Evolutionary conservation across 2,329 filamentous ascomycete species (phyloP).

Genomic region (Fusarium sp.): DNA sequence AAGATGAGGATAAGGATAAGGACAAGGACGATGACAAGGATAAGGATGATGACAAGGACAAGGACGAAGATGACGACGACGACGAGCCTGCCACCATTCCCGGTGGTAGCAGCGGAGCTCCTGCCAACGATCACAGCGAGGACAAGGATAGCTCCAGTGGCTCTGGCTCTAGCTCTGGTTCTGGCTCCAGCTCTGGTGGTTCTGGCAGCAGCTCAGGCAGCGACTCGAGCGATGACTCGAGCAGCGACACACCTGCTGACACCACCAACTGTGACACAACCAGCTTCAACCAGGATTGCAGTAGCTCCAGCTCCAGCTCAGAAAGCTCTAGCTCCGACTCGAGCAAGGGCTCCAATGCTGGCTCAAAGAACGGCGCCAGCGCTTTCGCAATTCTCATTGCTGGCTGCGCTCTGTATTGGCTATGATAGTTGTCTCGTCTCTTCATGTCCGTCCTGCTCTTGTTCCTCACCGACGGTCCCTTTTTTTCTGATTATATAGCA

Average conservation of each 20-base stretch:
- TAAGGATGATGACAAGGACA: constrained; percentile 7
- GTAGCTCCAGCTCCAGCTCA: constrained; percentile 24
- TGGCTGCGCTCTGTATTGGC: constrained; percentile 50
- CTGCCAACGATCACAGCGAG: constrained; percentile 36
- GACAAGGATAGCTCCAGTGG: constrained; percentile 41
- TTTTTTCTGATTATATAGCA: constrained; percentile 34
- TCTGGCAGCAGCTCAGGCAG: constrained; percentile 30
- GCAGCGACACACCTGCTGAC: constrained; percentile 34
- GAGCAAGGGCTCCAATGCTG: constrained; percentile 47
- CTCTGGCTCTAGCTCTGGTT: constrained; percentile 37
- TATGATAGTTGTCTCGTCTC: constrained; percentile 38
- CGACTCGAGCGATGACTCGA: constrained; percentile 31
- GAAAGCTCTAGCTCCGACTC: constrained; percentile 49
- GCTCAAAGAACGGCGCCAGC: constrained; percentile 50
- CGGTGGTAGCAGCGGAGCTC: constrained; percentile 34
- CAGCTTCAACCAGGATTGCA: constrained; percentile 58
- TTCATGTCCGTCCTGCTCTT: constrained; percentile 5
- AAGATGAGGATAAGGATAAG: constrained; percentile 23
- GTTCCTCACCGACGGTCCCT: constrained; percentile 8
- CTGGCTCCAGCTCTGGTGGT: constrained; percentile 24
- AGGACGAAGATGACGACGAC: constrained; percentile 28
- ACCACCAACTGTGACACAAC: constrained; percentile 51
- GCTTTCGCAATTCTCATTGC: constrained; percentile 54
- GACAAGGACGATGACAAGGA: constrained; percentile 12
- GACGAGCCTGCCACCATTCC: constrained; percentile 38